Evolutionary conservation across 2,329 filamentous ascomycete genomes (phyloP).

Genomic region (Sclerotinia subarctica): DNA sequence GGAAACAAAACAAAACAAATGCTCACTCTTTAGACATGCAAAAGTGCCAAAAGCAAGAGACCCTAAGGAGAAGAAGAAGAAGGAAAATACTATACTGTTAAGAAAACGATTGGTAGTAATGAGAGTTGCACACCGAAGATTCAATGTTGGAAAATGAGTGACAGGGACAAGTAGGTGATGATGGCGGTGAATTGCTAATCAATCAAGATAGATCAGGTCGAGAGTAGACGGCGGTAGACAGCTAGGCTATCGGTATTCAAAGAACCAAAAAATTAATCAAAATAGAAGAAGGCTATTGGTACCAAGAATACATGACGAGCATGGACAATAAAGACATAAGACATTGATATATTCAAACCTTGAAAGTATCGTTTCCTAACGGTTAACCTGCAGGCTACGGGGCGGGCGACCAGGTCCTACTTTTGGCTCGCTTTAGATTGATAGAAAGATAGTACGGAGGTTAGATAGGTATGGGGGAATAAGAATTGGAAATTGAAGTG

Average conservation of each 20-base stretch:
- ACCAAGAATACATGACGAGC: neutral
- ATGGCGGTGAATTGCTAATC: slow-evolving; percentile 15
- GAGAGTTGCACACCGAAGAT: slow-evolving; percentile 8
- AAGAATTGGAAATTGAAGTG: neutral
- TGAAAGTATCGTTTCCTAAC: neutral
- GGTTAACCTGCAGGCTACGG: neutral
- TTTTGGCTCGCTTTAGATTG: neutral
- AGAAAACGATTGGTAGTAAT: neutral
- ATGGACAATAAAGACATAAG: slow-evolving; percentile 4
- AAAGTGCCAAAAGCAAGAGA: neutral
- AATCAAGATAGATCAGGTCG: neutral
- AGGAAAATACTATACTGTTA: neutral
- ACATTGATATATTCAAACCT: slow-evolving; percentile 7
- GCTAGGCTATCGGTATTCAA: neutral
- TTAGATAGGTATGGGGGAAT: neutral
- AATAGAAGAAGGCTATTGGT: slow-evolving; percentile 3
- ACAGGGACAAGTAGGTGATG: slow-evolving; percentile 2
- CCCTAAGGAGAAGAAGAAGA: neutral
- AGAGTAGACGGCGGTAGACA: neutral
- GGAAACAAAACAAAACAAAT: neutral
- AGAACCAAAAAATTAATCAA: neutral
- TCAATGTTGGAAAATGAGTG: neutral
- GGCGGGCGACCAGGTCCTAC: neutral
- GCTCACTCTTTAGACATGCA: neutral
- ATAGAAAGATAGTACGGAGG: neutral